Percentiles rank a stretch among this genome's conserved stretches.
Evolutionary conservation across 176 grass and related monocot species (phyloP).

Genomic region (Themeda triandra): DNA sequence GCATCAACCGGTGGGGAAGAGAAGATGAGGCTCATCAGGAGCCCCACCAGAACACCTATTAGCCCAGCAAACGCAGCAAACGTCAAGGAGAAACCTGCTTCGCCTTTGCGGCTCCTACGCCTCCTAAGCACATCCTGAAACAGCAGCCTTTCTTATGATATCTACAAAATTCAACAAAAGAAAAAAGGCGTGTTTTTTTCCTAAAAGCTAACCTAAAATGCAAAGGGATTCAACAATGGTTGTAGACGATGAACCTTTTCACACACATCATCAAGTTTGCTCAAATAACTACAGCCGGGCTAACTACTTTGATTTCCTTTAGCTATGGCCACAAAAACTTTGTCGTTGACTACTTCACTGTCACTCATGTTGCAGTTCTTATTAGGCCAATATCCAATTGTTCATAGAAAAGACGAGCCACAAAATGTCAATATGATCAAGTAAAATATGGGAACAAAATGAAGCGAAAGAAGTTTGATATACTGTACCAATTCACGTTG

Average conservation of each 20-base stretch:
- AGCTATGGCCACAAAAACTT: neutral
- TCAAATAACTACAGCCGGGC: neutral
- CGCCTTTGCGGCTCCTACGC: constrained; percentile 60
- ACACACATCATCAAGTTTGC: neutral
- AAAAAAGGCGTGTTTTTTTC: neutral
- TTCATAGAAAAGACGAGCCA: neutral
- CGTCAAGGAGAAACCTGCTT: constrained; percentile 68
- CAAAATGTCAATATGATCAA: constrained; percentile 9
- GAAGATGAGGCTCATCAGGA: constrained; percentile 80
- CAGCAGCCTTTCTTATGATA: neutral
- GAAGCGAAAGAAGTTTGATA: neutral
- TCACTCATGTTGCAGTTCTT: neutral
- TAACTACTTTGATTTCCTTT: neutral
- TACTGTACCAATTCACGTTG: constrained; percentile 72
- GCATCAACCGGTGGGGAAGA: constrained; percentile 43
- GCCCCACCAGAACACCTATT: constrained; percentile 71
- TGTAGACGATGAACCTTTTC: neutral
- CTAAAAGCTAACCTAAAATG: neutral
- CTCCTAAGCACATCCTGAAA: constrained; percentile 81
- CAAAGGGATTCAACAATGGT: neutral
- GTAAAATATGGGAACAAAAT: neutral
- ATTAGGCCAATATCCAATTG: neutral
- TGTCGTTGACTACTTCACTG: neutral
- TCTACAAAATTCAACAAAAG: constrained; percentile 22
- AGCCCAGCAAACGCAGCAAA: constrained; percentile 78